A percentile compares a stretch with the other conserved stretches of the same genome.
Evolutionary conservation across 1,284 basidiomycete species (phyloP).

Genomic region (Ustilago vetiveriae): DNA sequence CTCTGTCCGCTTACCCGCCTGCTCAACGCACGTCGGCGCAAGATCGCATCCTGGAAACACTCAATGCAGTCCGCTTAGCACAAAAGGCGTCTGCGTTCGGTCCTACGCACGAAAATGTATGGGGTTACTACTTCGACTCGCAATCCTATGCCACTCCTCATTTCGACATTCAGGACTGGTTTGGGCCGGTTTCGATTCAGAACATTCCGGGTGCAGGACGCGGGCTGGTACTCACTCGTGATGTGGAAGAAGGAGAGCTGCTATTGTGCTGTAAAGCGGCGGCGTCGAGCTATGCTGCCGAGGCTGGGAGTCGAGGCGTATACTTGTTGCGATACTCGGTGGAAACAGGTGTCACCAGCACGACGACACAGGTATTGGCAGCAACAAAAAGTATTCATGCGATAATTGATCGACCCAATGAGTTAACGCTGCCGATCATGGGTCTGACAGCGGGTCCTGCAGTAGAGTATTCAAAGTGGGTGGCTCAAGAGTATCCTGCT

Average conservation of each 20-base stretch:
- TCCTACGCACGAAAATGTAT: conserved; percentile 44
- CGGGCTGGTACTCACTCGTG: conserved; percentile 58
- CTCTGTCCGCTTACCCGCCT: conserved; percentile 21
- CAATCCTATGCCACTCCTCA: conserved; percentile 48
- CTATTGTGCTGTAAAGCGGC: conserved; percentile 59
- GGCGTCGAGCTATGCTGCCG: conserved; percentile 55
- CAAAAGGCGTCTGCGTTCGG: conserved; percentile 35
- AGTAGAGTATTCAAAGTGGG: conserved; percentile 45
- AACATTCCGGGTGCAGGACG: conserved; percentile 62
- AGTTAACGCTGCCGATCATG: conserved; percentile 55
- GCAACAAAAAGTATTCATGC: conserved; percentile 62
- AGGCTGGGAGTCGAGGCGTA: conserved; percentile 45
- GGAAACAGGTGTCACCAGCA: conserved; percentile 59
- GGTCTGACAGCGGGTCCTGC: conserved; percentile 64
- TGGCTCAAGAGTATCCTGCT: conserved; percentile 50
- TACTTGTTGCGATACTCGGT: conserved; percentile 56
- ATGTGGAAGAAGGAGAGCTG: conserved; percentile 58
- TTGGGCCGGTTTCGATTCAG: conserved; percentile 54
- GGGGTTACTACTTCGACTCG: conserved; percentile 54
- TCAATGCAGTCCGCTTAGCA: conserved; percentile 30
- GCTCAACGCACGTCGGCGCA: conserved; percentile 18
- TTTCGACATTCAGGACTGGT: conserved; percentile 52
- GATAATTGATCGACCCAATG: conserved; percentile 55
- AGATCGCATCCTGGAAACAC: conserved; percentile 32
- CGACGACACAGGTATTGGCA: conserved; percentile 64